phyloP scores from a whole-genome alignment of 257 asterid species.

The Galeopsis tetrahit region DNA sequence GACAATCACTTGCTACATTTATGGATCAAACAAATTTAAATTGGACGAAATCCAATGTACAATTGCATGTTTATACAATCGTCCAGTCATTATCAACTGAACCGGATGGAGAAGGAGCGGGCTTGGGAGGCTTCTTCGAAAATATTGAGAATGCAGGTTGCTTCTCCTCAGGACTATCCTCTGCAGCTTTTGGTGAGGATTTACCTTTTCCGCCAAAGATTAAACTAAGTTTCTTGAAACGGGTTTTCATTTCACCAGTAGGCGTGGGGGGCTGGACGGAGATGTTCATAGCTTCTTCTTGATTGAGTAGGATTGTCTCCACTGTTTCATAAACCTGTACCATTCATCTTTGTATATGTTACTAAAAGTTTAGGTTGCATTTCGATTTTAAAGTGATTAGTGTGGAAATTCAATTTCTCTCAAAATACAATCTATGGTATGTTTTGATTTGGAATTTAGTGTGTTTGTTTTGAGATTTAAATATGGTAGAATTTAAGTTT shows the following conservation, averaged over 20 bases:
- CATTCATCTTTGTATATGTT: neutral
- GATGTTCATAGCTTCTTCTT: constrained; percentile 59
- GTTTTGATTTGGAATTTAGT: too few species aligned
- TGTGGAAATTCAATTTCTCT: neutral
- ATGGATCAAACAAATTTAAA: constrained; percentile 28
- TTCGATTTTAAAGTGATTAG: neutral
- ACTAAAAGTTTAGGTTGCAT: neutral
- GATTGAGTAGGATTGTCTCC: constrained; percentile 77
- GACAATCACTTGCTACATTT: constrained; percentile 23
- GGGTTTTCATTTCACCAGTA: constrained; percentile 65
- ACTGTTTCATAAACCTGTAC: constrained; percentile 86
- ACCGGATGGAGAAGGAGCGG: constrained; percentile 49
- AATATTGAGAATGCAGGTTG: constrained; percentile 67
- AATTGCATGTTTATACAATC: constrained; percentile 48
- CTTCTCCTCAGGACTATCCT: constrained; percentile 52
- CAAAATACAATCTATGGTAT: too few species aligned
- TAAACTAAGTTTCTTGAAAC: constrained; percentile 71
- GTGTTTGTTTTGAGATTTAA: too few species aligned
- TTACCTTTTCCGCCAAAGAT: constrained; percentile 72
- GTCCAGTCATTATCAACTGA: constrained; percentile 82
- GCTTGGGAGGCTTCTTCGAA: constrained; percentile 91
- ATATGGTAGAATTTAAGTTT: too few species aligned
- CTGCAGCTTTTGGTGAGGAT: constrained; percentile 44
- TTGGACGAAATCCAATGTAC: constrained; percentile 37
- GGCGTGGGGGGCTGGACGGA: constrained; percentile 53